Evolutionary conservation across 2,329 filamentous ascomycete genomes (phyloP), one percentile per base, ranked within the genome.

Genomic region (Curvularia sp.): DNA sequence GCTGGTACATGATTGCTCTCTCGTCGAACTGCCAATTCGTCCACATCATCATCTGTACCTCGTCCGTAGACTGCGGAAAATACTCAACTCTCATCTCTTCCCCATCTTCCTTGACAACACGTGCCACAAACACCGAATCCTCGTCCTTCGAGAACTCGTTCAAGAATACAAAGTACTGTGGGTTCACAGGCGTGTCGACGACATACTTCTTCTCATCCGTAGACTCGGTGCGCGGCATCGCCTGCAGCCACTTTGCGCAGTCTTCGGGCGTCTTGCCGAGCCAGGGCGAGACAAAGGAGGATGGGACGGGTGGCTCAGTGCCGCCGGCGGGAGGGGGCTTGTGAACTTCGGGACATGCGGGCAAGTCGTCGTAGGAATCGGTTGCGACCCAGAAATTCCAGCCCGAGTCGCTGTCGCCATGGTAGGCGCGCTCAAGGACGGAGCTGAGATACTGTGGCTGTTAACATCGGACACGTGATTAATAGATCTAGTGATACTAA

Each of bases 61-160:
- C 19, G 34, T 23, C 48, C 15, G 42, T 47, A 10, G 42, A 21
- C 28, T 51, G 32, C 15, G 57, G 57, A 49, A 48, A 59, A 43
- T 43, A 59, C 27, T 59, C 48, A 50, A 59, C 57, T 32, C 49
- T 55, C 8, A 53, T 28, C 23, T 47, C 51, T 41, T 38, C 18
- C 2, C 30, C 19, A 36, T 56, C 38, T n/a, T 49, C 30, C 23
- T 45, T 49, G 36, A 36, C 42, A 32, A 60, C 8, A 23, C 53
- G 48, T 38, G 52, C 55, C 19, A 51, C 25, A 23, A 60, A 49
- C 4, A 63, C 47, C 1, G 45, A 49, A 38, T 57, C 43, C 13
- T 63, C 60, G 1, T 60, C 50, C 45, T 55, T 63, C 1, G 60
- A 63, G 53, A 49, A 60, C 9, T 60, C 32, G 36, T 60, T 52